phyloP scores from a whole-genome alignment of 208 protist genomes.

The Sergeia podlipaevii region DNA sequence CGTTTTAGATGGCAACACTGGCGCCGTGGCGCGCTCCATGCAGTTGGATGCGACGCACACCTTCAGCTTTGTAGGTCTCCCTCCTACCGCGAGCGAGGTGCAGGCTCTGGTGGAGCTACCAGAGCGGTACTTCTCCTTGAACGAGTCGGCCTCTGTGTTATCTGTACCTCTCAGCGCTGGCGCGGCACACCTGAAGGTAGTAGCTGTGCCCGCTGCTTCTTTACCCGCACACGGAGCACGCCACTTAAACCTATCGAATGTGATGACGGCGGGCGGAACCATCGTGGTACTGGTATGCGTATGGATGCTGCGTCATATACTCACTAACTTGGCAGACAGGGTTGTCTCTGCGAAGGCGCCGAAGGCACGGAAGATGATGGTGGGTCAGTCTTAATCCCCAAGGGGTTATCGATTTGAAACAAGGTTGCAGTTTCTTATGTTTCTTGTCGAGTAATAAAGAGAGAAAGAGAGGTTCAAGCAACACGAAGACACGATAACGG shows the following conservation, averaged over 20 bases:
- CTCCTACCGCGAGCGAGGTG: slow-evolving; percentile 26
- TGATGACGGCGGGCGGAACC: slow-evolving; percentile 18
- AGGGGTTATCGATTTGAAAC: slow-evolving; percentile 4
- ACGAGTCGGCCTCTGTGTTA: slow-evolving; percentile 32
- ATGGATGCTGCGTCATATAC: slow-evolving; percentile 27
- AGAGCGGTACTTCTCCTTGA: slow-evolving; percentile 25
- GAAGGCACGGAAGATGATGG: slow-evolving; percentile 39
- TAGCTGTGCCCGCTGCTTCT: slow-evolving; percentile 11
- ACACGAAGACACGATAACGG: too few species aligned
- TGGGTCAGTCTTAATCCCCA: too few species aligned
- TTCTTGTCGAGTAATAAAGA: neutral
- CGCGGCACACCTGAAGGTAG: slow-evolving; percentile 28
- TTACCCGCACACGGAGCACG: too few species aligned
- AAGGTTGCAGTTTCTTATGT: slow-evolving; percentile 3
- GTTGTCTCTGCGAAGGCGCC: slow-evolving; percentile 29
- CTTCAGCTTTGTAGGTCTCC: slow-evolving; percentile 59
- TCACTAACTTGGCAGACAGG: slow-evolving; percentile 32
- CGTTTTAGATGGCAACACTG: slow-evolving; percentile 45
- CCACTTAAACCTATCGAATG: too few species aligned
- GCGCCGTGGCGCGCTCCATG: slow-evolving; percentile 46
- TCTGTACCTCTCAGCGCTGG: slow-evolving; percentile 16
- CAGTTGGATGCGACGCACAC: slow-evolving; percentile 51
- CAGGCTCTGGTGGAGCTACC: slow-evolving; percentile 44
- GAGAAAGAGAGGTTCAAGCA: neutral
- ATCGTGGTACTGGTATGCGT: slow-evolving; percentile 17